Conservation (phyloP, 768 basidiomycete genomes). For the Mycena capillaripes region DNA sequence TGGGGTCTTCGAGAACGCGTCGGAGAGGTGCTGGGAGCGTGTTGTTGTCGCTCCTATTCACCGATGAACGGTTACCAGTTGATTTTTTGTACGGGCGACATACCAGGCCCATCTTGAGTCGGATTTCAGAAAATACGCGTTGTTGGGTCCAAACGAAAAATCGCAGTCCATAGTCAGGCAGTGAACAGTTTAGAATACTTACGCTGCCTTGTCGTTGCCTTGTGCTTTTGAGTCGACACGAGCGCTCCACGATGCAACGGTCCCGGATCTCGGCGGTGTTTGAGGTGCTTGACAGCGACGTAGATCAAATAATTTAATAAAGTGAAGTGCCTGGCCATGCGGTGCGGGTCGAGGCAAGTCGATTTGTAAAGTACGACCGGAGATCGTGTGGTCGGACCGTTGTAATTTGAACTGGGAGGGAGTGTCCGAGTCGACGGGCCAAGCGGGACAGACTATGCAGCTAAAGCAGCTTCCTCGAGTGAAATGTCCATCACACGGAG, state of each 20-base stretch:
- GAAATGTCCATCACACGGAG: too few species aligned
- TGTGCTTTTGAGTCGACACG: not conserved
- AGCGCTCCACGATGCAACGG: not conserved
- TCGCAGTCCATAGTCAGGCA: conserved; percentile 18
- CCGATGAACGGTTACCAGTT: not conserved
- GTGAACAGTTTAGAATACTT: not conserved
- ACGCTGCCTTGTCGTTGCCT: too few species aligned
- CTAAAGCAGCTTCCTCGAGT: too few species aligned
- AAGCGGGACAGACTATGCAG: too few species aligned
- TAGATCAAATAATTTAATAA: not conserved
- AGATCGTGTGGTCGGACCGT: not conserved
- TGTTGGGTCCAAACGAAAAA: conserved; percentile 31
- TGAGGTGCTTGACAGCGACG: not conserved
- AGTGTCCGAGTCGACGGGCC: too few species aligned
- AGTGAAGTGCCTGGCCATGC: not conserved
- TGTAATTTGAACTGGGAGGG: too few species aligned
- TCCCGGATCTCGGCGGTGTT: conserved; percentile 2
- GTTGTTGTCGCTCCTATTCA: conserved; percentile 25
- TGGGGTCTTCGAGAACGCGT: conserved; percentile 8
- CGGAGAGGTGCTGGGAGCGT: conserved; percentile 11
- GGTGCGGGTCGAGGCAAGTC: not conserved
- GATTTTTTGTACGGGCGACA: not conserved
- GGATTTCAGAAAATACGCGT: conserved; percentile 21
- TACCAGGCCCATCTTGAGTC: conserved; percentile 11
- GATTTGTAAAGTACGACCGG: not conserved